These are phyloP conservation scores for Chamaenerion angustifolium DNA, from an alignment of 345 rosid genomes.

Conservation along the genomic window DNA sequence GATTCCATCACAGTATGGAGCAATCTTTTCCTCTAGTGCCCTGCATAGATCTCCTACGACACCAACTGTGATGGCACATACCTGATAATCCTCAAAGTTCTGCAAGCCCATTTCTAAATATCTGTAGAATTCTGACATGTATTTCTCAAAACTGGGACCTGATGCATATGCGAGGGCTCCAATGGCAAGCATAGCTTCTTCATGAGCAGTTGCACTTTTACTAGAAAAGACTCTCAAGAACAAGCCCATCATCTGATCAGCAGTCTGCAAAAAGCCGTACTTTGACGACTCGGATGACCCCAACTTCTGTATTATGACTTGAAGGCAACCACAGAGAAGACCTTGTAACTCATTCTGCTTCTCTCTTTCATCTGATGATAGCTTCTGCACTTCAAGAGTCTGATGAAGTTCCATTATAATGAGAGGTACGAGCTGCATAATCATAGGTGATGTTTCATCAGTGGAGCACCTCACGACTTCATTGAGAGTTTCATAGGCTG, in stretches of 20 bases:
- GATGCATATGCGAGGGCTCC: constrained; percentile 37
- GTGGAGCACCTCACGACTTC: constrained; percentile 34
- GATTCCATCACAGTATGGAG: constrained; percentile 35
- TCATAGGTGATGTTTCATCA: constrained; percentile 29
- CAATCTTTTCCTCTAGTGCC: constrained; percentile 31
- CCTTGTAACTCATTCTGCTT: constrained; percentile 34
- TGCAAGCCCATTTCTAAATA: constrained; percentile 34
- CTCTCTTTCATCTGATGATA: constrained; percentile 27
- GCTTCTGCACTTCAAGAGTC: constrained; percentile 31
- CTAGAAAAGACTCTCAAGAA: constrained; percentile 31
- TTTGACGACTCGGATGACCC: constrained; percentile 28
- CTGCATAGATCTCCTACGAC: constrained; percentile 38
- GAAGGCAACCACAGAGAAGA: constrained; percentile 37
- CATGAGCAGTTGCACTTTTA: constrained; percentile 34
- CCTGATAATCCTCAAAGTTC: constrained; percentile 40
- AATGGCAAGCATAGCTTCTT: constrained; percentile 38
- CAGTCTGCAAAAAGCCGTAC: constrained; percentile 26
- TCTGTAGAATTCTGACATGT: constrained; percentile 30
- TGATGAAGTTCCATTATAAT: constrained; percentile 30
- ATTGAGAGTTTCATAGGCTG: constrained; percentile 34
- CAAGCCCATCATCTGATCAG: constrained; percentile 34
- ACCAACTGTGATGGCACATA: constrained; percentile 35
- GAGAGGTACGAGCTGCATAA: constrained; percentile 22
- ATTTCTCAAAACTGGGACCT: constrained; percentile 29
- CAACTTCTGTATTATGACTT: constrained; percentile 32